Base-by-base conservation (phyloP, 495 filamentous ascomycete genomes). In the Trichocladium antarcticum region DNA sequence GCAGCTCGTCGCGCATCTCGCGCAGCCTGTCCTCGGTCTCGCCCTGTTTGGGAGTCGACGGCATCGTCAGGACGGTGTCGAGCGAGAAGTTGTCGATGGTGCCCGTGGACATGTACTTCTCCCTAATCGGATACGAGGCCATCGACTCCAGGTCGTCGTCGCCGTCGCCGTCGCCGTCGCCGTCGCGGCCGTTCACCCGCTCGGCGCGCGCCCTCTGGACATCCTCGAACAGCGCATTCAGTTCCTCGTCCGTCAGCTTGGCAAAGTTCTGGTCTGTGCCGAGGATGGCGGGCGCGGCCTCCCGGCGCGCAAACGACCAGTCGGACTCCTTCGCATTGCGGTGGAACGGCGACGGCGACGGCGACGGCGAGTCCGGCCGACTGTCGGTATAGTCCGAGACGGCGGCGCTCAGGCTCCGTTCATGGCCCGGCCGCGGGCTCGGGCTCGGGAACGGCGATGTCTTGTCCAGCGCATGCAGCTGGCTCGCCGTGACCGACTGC, bases 21-120 rank as follows among this genome's bases (percentile, higher is more conserved):
- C 80, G 77, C 42, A 95, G 66, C 38, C 77, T 75, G 29, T 87
- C 81, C 37, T 87, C 85, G 5, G 73, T 72, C 40, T 90, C 89
- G 21, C 78, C 79, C 37, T 79, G 81, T 42, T 80, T 85, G 31
- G 92, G 90, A 1, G 89, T 96, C 1, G 87, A 89, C 6, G 93
- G 92, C 73, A 95, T 85, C 1, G 92, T 99, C 35, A 97, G 75
- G 2, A 81, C 81, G 4, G 93, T 99, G 57, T 99, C 92, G 19
- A 97, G 74, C 12, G 93, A 97, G 59, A 97, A 92, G 63, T 95
- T 95, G 62, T 99, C 92, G 34, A 95, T 74, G 3, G 93, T 99
- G 12, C 89, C 89, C 60, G 84, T 92, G 4, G 89, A 95, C 74
- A 93, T 82, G 64, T 97, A 96, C 59, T 99, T 99, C 51, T 99